A percentile compares a stretch with the other conserved stretches of the same genome.
Evolutionary conservation across 306 rosid species (phyloP).

Genomic region (Urtica urens): DNA sequence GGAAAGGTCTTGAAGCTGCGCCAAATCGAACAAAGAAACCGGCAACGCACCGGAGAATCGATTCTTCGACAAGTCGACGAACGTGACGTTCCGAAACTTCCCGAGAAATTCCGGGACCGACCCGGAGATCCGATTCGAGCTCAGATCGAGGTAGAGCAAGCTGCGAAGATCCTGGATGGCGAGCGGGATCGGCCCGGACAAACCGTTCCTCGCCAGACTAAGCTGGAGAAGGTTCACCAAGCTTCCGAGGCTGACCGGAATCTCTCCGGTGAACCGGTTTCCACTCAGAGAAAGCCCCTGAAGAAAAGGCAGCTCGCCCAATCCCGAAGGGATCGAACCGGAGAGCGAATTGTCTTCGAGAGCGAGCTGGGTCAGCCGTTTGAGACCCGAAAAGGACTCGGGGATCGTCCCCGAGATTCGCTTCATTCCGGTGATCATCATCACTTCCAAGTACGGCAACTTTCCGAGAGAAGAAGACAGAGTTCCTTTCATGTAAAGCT

Average conservation of each 20-base stretch:
- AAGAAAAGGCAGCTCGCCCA: conserved; percentile 57
- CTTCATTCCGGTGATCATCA: conserved; percentile 69
- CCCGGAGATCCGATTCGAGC: conserved; percentile 60
- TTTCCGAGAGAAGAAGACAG: conserved; percentile 67
- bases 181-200: conserved; percentile 57
- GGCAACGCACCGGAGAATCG: conserved; percentile 58
- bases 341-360: conserved; percentile 67
- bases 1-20: conserved; percentile 60
- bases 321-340: conserved; percentile 67
- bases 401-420: conserved; percentile 76
- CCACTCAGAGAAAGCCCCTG: conserved; percentile 60
- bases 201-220: conserved; percentile 52
- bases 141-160: conserved; percentile 68
- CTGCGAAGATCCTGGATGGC: conserved; percentile 33
- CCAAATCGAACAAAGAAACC: conserved; percentile 44
- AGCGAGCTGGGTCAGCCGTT: conserved; percentile 55
- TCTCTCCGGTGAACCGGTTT: conserved; percentile 60
- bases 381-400: conserved; percentile 49
- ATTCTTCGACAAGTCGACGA: conserved; percentile 68
- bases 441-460: conserved; percentile 67
- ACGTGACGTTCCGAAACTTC: conserved; percentile 39
- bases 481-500: conserved; percentile 67
- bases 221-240: conserved; percentile 49
- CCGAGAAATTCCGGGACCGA: conserved; percentile 55
- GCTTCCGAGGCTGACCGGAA: conserved; percentile 60